Evolutionary conservation across 192 early-diverging fungal genomes (phyloP), one percentile per base, ranked within the genome.

Genomic region (Coemansia sp.): DNA sequence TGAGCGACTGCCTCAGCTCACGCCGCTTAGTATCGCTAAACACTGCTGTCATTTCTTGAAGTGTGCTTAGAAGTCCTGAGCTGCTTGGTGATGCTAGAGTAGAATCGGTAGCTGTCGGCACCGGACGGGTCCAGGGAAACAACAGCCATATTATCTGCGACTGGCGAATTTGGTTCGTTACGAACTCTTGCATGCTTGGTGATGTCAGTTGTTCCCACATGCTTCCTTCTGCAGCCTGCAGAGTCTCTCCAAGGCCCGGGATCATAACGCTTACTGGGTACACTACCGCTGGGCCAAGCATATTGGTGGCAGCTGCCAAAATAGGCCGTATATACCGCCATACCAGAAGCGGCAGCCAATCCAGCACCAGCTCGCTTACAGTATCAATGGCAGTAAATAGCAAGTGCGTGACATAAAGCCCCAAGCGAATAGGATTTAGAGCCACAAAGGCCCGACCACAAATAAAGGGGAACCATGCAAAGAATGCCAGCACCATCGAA

Each of bases 391-490:
- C 50, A 2, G 44, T 85, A 15, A 89, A 73, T 5, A 92, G 50
- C 0, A 89, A 83, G 57, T 97, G 91, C 4, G 87, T 86, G 14
- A 87, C n/a, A n/a, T 59, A 68, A 46, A 87, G 81, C 37, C 88
- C 65, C 7, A 73, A n/a, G 15, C 62, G 75, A 5, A 87, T 59
- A 23, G 77, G 70, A 33, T 65, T 48, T 30, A 61, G 30, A 10
- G 59, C 43, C 23, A 66, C 50, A 50, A 63, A 65, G 16, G 49
- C 35, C 5, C 63, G 70, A 13, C 70, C 77, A 33, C 56, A 26
- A 7, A 70, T 78, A 51, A 83, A 90, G 5, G 94, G 94, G 5
- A 88, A 56, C 88, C 89, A 91, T 5, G 86, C 75, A 6, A 88
- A 86, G 19, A 82, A 63, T 14, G 80, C 81, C 50, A 96, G 58